Percentiles rank a stretch among this genome's conserved stretches.
Evolutionary conservation across 2,329 filamentous ascomycete genomes (phyloP).

Genomic region (Knufia fluminis): DNA sequence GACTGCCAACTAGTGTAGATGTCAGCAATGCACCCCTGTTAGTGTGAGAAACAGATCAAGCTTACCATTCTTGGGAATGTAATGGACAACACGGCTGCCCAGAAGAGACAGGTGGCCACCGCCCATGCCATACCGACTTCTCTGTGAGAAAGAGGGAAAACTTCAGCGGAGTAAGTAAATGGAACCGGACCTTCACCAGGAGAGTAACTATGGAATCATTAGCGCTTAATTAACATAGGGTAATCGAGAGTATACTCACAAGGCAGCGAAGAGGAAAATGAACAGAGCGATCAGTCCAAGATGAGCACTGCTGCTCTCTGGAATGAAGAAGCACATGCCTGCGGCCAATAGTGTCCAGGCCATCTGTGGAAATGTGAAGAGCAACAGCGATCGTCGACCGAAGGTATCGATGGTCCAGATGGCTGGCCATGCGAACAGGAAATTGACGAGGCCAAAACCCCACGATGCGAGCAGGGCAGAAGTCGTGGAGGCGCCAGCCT

Average conservation of each 20-base stretch:
- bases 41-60: no score
- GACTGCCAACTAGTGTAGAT: no score
- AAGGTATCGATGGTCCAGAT: conserved; percentile 51
- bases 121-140: conserved; percentile 38
- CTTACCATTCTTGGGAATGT: conserved; percentile 28
- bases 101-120: conserved; percentile 41
- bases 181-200: conserved; percentile 42
- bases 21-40: no score
- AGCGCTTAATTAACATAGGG: no score
- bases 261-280: conserved; percentile 47
- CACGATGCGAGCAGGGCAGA: conserved; percentile 45
- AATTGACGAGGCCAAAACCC: conserved; percentile 51
- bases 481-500: conserved; percentile 36
- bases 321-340: conserved; percentile 46
- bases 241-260: conserved; percentile 18
- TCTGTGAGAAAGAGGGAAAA: conserved; percentile 41
- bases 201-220: conserved; percentile 28
- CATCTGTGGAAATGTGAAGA: conserved; percentile 44
- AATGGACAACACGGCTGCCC: conserved; percentile 40
- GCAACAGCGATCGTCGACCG: conserved; percentile 44
- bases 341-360: conserved; percentile 39
- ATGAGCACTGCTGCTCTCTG: conserved; percentile 31
- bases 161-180: conserved; percentile 42
- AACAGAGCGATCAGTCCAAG: conserved; percentile 47
- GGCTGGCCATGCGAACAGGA: conserved; percentile 50